phyloP scores from a whole-genome alignment of 139 green algal genomes.

The Limnomonas spitsbergensis region DNA sequence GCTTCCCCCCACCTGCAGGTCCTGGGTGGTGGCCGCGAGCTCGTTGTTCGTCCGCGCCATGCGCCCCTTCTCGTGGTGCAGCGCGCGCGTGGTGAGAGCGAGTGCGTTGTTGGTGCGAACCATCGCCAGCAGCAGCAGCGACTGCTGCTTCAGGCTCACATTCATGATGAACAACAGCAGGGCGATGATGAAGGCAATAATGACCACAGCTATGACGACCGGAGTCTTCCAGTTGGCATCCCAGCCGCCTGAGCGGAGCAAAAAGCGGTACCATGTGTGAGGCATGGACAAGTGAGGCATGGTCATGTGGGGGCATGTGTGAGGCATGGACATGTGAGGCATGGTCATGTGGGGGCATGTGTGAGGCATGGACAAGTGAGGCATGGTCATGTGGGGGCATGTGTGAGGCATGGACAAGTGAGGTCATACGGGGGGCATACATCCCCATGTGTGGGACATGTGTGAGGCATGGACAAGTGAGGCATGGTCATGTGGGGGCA shows the following conservation, averaged over 20 bases:
- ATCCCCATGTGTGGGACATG: too few species aligned
- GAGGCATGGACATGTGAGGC: too few species aligned
- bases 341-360: too few species aligned
- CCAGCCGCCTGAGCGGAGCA: conserved; percentile 21
- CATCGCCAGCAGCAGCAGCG: conserved; percentile 34
- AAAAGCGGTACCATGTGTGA: too few species aligned
- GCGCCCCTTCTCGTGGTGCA: conserved; percentile 43
- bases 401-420: too few species aligned
- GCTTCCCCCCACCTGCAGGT: neutral
- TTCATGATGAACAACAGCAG: conserved; percentile 32
- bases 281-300: too few species aligned
- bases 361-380: too few species aligned
- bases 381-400: too few species aligned
- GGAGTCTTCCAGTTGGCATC: conserved; percentile 12
- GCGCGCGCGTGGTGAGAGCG: conserved; percentile 36
- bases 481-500: too few species aligned
- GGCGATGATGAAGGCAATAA: conserved; percentile 32
- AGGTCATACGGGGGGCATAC: too few species aligned
- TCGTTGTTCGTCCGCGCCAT: conserved; percentile 36
- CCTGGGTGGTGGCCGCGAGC: neutral
- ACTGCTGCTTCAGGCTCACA: conserved; percentile 33
- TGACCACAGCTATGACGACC: conserved; percentile 33
- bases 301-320: too few species aligned
- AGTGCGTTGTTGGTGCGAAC: conserved; percentile 36
- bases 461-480: too few species aligned